phyloP scores from a whole-genome alignment of 2,329 filamentous ascomycete species.

The Penicillium polonicum region DNA sequence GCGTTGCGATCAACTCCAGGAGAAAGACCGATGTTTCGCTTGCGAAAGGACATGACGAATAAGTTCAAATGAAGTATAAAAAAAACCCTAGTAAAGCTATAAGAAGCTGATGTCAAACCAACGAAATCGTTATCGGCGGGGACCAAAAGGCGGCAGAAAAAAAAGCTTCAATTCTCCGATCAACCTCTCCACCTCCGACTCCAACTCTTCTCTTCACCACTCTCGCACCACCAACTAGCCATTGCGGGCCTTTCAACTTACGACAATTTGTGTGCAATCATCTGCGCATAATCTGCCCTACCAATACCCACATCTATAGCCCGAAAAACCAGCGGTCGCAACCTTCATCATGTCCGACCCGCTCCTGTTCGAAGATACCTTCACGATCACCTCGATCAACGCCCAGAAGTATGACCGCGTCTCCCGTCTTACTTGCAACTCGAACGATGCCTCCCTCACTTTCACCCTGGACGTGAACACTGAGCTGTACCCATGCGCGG shows the following conservation, averaged over 20 bases:
- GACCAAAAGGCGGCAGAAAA: conserved; percentile 29
- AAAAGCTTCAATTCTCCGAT: conserved; percentile 29
- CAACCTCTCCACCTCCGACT: conserved; percentile 17
- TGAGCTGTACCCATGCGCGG: conserved; percentile 77
- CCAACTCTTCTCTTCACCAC: conserved; percentile 14
- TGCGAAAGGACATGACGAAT: conserved; percentile 63
- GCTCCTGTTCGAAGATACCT: conserved; percentile 89
- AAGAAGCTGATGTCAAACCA: conserved; percentile 7
- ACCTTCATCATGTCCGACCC: conserved; percentile 68
- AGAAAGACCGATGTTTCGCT: conserved; percentile 61
- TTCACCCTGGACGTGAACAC: conserved; percentile 91
- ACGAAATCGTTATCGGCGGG: conserved; percentile 26
- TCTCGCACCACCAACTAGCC: conserved; percentile 5
- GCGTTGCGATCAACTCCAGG: conserved; percentile 38
- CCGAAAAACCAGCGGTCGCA: conserved; percentile 35
- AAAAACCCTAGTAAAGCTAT: not conserved
- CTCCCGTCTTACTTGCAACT: conserved; percentile 76
- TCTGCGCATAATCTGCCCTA: not conserved
- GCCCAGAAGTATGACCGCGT: conserved; percentile 93
- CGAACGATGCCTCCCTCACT: conserved; percentile 68
- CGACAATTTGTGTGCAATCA: not conserved
- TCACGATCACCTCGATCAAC: conserved; percentile 77
- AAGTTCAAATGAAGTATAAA: not conserved
- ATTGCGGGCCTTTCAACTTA: not conserved
- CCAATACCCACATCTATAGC: not conserved